Evolutionary conservation across 352 stramenopile genomes (phyloP), one percentile per base, ranked within the genome.

Genomic region (Pythium aphanidermatum): DNA sequence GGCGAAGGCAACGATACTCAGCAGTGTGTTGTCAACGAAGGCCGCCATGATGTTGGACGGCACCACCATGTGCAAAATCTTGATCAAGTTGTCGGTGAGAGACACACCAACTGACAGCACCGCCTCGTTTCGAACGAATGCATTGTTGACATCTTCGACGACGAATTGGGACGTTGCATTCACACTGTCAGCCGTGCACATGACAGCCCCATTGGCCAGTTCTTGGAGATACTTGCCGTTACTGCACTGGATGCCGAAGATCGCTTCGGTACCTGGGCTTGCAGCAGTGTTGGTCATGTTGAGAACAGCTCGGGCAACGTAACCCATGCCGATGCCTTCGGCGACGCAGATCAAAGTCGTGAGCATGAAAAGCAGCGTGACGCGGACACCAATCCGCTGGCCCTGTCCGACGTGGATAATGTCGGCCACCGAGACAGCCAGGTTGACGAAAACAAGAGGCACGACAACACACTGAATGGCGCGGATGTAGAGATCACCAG

Each of bases 401-500:
- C 64, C 70, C 34, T 83, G 50, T 9, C 69, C 60, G 34, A 82
- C 63, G 46, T 76, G 58, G 30, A 71, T 65, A 24, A 90, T 67
- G 44, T 92, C 75, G 3, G 77, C 71, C 2, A 86, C 70, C 4
- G 69, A 69, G 11, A 87, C 72, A 14, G 71, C 76, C 30, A 92
- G 42, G 56, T 89, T 88, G 19, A 88, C 69, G 41, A 92, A 86
- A 43, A 90, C 74, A 42, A 90, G 72, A 17, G 77, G 77, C 46
- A 90, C 59, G 45, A 92, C 76, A 29, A 92, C 55, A 55, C 80
- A 92, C 61, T 85, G 63, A 21, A 90, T 69, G 2, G 75, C 77
- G 24, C 77, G 77, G 5, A 89, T 63, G 58, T 84, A 87, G 20
- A 92, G 63, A 35, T 86, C 71, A 0, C 80, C 80, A 0, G 80